Percentiles rank a stretch among this genome's conserved stretches.
Evolutionary conservation across 1,284 basidiomycete species (phyloP).

Genomic region (Vanrija sp.): DNA sequence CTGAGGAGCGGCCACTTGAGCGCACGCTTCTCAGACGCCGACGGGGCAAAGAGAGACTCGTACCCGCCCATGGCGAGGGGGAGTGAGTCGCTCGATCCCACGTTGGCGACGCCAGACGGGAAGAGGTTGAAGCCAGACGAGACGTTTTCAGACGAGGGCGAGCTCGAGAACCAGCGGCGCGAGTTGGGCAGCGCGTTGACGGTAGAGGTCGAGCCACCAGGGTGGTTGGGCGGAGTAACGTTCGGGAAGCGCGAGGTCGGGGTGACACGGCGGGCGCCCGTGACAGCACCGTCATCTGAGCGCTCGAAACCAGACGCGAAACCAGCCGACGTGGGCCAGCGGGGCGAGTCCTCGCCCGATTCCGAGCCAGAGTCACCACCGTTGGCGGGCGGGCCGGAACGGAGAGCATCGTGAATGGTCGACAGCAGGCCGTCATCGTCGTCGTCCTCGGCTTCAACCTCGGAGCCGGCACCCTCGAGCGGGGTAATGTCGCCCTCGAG

Average conservation of each 20-base stretch:
- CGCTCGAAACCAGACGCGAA: not conserved
- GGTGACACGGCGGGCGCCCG: slow-evolving; percentile 2
- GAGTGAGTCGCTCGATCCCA: slow-evolving; percentile 39
- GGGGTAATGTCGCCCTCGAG: slow-evolving; percentile 47
- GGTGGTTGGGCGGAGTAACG: not conserved
- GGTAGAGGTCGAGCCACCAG: slow-evolving; percentile 5
- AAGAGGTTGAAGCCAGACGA: slow-evolving; percentile 23
- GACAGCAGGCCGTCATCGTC: slow-evolving; percentile 9
- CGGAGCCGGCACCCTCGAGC: slow-evolving; percentile 21
- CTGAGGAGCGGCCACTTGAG: slow-evolving; percentile 44
- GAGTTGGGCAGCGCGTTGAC: slow-evolving; percentile 16
- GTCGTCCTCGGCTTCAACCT: slow-evolving; percentile 19
- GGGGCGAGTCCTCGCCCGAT: slow-evolving; percentile 20
- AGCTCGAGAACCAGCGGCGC: slow-evolving; percentile 40
- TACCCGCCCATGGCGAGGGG: slow-evolving; percentile 13
- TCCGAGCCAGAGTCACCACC: slow-evolving; percentile 27
- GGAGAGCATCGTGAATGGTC: slow-evolving; percentile 4
- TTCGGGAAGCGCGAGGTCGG: slow-evolving; percentile 6
- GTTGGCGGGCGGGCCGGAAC: not conserved
- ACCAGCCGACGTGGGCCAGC: slow-evolving; percentile 5
- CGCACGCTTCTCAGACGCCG: slow-evolving; percentile 43
- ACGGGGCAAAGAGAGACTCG: slow-evolving; percentile 41
- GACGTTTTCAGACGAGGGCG: slow-evolving; percentile 31
- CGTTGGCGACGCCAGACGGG: slow-evolving; percentile 5
- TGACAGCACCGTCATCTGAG: not conserved